Conservation (phyloP, 2,329 filamentous ascomycete species). For the Parascedosporium putredinis region DNA sequence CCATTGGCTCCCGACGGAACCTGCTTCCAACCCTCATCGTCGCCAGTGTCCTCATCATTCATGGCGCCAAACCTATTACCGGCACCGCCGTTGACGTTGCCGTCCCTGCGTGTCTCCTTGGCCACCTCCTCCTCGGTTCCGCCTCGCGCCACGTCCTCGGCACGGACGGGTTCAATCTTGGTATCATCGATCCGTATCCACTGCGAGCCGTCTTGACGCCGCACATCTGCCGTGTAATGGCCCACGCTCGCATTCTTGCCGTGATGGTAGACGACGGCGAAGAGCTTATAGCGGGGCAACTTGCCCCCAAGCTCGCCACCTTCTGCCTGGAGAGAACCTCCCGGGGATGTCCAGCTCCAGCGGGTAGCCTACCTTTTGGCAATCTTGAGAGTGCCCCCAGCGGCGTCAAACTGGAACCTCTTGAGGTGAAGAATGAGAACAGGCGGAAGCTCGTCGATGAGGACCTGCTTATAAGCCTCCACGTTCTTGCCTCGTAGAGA, state of each 20-base stretch:
- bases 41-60: conserved; percentile 55
- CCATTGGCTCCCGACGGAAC: conserved; percentile 51
- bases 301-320: conserved; percentile 56
- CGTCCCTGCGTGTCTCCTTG: conserved; percentile 58
- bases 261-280: conserved; percentile 90
- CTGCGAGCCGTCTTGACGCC: conserved; percentile 85
- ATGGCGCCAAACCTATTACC: conserved; percentile 67
- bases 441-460: conserved; percentile 83
- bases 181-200: conserved; percentile 98
- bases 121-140: conserved; percentile 65
- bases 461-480: conserved; percentile 82
- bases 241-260: conserved; percentile 93
- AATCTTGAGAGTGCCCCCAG: conserved; percentile 86
- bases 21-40: conserved; percentile 74
- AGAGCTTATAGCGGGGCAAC: conserved; percentile 75
- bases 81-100: conserved; percentile 15
- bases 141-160: conserved; percentile 80
- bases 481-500: conserved; percentile 67
- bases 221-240: conserved; percentile 95
- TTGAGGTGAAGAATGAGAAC: conserved; percentile 93
- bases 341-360: conserved; percentile 88
- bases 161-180: conserved; percentile 70
- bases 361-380: conserved; percentile 98
- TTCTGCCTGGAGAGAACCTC: conserved; percentile 76
- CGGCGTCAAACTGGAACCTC: conserved; percentile 89